Percentiles rank a stretch among this genome's conserved stretches.
These are phyloP conservation scores for Salvia sclarea DNA, from an alignment of 305 asterid genomes.

Conservation along the genomic window DNA sequence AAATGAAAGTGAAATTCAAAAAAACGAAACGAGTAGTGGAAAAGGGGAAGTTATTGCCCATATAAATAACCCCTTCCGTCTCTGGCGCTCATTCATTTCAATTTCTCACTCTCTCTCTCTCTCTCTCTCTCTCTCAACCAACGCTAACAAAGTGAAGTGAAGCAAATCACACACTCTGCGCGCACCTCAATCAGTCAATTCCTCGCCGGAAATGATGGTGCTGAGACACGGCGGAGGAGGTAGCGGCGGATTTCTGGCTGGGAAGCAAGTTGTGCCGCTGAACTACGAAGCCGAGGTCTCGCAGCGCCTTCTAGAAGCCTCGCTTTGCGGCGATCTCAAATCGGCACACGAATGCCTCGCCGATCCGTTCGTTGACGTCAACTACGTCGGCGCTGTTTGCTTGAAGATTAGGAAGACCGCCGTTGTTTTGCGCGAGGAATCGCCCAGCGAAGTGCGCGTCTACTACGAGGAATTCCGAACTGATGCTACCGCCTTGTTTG, in stretches of 20 bases:
- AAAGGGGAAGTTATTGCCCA: constrained; percentile 14
- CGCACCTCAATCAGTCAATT: constrained; percentile 1
- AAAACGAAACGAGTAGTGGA: no score
- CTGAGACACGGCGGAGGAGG: constrained; percentile 34
- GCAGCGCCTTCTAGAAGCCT: constrained; percentile 64
- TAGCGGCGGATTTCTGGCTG: constrained; percentile 45
- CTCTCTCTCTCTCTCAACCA: constrained; percentile 28
- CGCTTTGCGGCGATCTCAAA: constrained; percentile 52
- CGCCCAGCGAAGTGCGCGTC: constrained; percentile 50
- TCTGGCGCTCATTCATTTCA: constrained; percentile 71
- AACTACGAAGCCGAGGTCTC: constrained; percentile 72
- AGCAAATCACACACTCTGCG: constrained; percentile 12
- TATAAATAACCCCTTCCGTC: constrained; percentile 19
- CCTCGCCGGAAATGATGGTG: constrained; percentile 49
- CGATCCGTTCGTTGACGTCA: constrained; percentile 74
- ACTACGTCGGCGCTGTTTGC: constrained; percentile 63
- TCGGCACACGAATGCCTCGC: constrained; percentile 55
- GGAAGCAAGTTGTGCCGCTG: constrained; percentile 73
- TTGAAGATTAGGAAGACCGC: constrained; percentile 61
- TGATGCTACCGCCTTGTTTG: constrained; percentile 75
- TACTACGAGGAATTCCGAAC: constrained; percentile 61
- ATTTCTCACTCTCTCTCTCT: constrained; percentile 36
- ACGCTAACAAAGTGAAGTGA: constrained; percentile 11
- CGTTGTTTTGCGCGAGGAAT: constrained; percentile 53
- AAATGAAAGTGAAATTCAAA: not conserved